Evolutionary conservation across 257 asterid species (phyloP).

Genomic region (Lycium barbarum): DNA sequence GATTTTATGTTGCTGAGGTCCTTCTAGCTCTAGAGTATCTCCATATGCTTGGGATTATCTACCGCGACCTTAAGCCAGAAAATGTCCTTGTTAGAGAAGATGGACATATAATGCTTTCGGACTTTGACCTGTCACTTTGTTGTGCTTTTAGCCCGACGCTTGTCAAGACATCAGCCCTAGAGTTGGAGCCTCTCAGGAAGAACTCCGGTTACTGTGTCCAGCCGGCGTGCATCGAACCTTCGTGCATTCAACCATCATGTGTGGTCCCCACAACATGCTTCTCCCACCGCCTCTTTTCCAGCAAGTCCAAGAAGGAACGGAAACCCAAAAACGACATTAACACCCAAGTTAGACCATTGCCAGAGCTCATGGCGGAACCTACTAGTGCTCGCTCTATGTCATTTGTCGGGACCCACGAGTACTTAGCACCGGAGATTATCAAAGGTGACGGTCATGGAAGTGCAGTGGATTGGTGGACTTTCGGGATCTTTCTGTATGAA

Average conservation of each 20-base stretch:
- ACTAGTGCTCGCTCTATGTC: constrained; percentile 57
- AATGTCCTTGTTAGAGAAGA: constrained; percentile 49
- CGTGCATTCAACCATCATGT: constrained; percentile 52
- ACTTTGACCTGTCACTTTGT: constrained; percentile 50
- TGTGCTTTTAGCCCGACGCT: constrained; percentile 48
- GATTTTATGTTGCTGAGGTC: constrained; percentile 52
- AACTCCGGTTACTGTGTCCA: constrained; percentile 42
- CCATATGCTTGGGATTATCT: constrained; percentile 51
- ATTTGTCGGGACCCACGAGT: constrained; percentile 55
- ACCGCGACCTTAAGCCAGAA: constrained; percentile 51
- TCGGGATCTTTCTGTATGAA: constrained; percentile 50
- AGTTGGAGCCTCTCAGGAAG: constrained; percentile 38
- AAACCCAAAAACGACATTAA: constrained; percentile 43
- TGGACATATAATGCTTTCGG: constrained; percentile 53
- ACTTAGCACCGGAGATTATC: constrained; percentile 54
- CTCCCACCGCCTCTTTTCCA: constrained; percentile 47
- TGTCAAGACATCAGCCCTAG: constrained; percentile 39
- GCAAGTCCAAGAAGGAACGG: constrained; percentile 44
- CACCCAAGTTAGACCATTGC: constrained; percentile 50
- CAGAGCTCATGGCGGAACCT: constrained; percentile 55
- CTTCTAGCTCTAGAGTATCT: constrained; percentile 47
- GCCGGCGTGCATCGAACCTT: constrained; percentile 47
- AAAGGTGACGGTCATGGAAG: constrained; percentile 61
- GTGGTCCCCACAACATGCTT: constrained; percentile 47
- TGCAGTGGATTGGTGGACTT: constrained; percentile 60